phyloP scores from a whole-genome alignment of 805 yeast genomes.

The Ogataea angusta region DNA sequence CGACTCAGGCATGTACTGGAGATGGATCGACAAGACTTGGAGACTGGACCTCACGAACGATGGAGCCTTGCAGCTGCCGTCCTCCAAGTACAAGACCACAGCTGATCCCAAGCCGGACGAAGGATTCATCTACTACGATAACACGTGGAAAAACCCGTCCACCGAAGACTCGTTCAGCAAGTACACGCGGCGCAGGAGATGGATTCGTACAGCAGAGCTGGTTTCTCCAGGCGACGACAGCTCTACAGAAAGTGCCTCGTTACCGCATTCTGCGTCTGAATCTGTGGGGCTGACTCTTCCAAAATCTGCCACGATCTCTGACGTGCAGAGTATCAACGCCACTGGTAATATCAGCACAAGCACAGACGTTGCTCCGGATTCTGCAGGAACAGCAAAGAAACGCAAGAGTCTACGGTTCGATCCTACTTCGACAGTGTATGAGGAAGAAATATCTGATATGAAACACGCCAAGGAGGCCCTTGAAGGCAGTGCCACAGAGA shows the following conservation, averaged over 20 bases:
- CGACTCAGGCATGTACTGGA: slow-evolving; percentile 77
- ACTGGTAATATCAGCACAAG: slow-evolving; percentile 23
- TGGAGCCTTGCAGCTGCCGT: slow-evolving; percentile 72
- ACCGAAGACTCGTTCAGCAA: slow-evolving; percentile 85
- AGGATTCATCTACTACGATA: slow-evolving; percentile 86
- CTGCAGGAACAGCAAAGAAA: slow-evolving; percentile 13
- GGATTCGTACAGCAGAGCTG: slow-evolving; percentile 93
- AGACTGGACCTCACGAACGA: slow-evolving; percentile 84
- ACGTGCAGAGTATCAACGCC: slow-evolving; percentile 24
- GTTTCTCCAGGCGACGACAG: slow-evolving; percentile 36
- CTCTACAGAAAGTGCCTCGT: not conserved
- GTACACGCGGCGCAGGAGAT: slow-evolving; percentile 90
- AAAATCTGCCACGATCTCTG: slow-evolving; percentile 14
- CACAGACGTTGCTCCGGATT: slow-evolving; percentile 5
- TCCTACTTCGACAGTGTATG: slow-evolving; percentile 16
- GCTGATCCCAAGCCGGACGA: slow-evolving; percentile 77
- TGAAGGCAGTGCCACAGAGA: not conserved
- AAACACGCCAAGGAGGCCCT: not conserved
- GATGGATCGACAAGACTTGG: slow-evolving; percentile 96
- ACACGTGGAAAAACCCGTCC: slow-evolving; percentile 89
- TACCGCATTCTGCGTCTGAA: slow-evolving; percentile 11
- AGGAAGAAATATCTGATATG: slow-evolving; percentile 6
- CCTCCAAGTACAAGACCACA: slow-evolving; percentile 53
- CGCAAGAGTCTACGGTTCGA: slow-evolving; percentile 31
- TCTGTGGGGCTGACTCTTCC: slow-evolving; percentile 12